Percentiles rank a stretch among this genome's conserved stretches.
These are phyloP conservation scores for Diatrype stigma DNA, from an alignment of 2,329 filamentous ascomycete genomes.

Conservation along the genomic window DNA sequence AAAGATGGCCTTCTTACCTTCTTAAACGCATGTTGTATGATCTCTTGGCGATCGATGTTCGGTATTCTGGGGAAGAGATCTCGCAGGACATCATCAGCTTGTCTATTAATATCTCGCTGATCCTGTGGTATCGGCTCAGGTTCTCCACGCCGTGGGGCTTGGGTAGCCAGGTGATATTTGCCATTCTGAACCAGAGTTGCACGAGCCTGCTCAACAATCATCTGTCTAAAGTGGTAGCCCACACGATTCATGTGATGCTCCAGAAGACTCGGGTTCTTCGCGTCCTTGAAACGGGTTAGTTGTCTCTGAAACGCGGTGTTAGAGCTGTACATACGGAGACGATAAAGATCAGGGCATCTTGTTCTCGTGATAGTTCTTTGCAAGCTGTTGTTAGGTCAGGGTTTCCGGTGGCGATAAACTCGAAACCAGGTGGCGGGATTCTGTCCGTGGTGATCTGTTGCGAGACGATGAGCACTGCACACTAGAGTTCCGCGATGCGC, in stretches of 20 bases:
- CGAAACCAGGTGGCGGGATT: slow-evolving; percentile 55
- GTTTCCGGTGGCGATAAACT: slow-evolving; percentile 60
- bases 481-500: slow-evolving; percentile 1
- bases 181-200: slow-evolving; percentile 18
- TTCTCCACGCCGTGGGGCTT: slow-evolving; percentile 22
- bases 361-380: slow-evolving; percentile 61
- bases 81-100: slow-evolving; percentile 58
- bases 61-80: slow-evolving; percentile 64
- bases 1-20: slow-evolving; percentile 41
- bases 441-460: slow-evolving; percentile 47
- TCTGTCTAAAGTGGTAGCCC: slow-evolving; percentile 57
- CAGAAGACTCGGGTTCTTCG: slow-evolving; percentile 32
- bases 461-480: slow-evolving; percentile 16
- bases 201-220: slow-evolving; percentile 54
- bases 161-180: slow-evolving; percentile 22
- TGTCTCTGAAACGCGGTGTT: not conserved
- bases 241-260: slow-evolving; percentile 53
- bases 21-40: slow-evolving; percentile 60
- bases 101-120: slow-evolving; percentile 56
- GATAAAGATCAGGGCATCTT: slow-evolving; percentile 61
- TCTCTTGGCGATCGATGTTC: slow-evolving; percentile 58
- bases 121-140: slow-evolving; percentile 58
- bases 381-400: slow-evolving; percentile 56
- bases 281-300: slow-evolving; percentile 25
- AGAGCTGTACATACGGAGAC: slow-evolving; percentile 50